Conservation (phyloP, 495 filamentous ascomycete genomes). For the Amphirosellinia nigrospora region DNA sequence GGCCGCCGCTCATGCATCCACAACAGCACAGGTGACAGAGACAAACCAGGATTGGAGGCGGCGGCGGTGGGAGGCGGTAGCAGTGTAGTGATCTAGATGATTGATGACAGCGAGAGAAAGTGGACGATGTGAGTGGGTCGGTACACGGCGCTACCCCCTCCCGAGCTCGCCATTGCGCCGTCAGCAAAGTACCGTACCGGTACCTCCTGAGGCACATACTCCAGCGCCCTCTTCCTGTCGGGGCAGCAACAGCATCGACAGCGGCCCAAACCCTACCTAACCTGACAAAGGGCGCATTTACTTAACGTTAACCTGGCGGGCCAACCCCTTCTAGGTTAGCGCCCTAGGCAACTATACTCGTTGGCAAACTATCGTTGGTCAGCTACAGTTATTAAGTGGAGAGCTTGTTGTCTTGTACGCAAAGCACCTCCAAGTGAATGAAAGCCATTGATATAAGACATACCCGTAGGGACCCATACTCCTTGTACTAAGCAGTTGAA, state of each 20-base stretch:
- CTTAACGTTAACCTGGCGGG: neutral
- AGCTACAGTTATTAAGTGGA: neutral
- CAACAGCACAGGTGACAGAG: conserved; percentile 16
- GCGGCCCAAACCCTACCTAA: too few relatives aligned
- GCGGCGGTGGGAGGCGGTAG: conserved; percentile 19
- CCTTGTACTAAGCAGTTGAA: too few relatives aligned
- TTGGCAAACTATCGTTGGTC: conserved; percentile 22
- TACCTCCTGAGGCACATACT: neutral
- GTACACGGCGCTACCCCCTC: neutral
- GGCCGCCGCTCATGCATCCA: conserved; percentile 21
- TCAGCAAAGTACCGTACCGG: neutral
- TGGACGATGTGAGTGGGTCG: conserved; percentile 17
- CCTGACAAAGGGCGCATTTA: conserved; percentile 2
- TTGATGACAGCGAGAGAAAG: conserved; percentile 21
- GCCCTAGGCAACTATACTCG: neutral
- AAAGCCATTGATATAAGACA: conserved; percentile 1
- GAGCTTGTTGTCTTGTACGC: neutral
- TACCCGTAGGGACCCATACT: too few relatives aligned
- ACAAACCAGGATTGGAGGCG: conserved; percentile 19
- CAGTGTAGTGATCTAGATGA: conserved; percentile 25
- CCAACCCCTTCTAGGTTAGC: conserved; percentile 8
- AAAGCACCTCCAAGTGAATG: neutral
- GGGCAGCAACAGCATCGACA: neutral
- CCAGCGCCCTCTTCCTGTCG: neutral
- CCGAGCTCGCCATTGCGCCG: neutral